Percentiles rank a stretch among this genome's conserved stretches.
Evolutionary conservation across 2,329 filamentous ascomycete species (phyloP).

Genomic region (Domatiomyces globalis): DNA sequence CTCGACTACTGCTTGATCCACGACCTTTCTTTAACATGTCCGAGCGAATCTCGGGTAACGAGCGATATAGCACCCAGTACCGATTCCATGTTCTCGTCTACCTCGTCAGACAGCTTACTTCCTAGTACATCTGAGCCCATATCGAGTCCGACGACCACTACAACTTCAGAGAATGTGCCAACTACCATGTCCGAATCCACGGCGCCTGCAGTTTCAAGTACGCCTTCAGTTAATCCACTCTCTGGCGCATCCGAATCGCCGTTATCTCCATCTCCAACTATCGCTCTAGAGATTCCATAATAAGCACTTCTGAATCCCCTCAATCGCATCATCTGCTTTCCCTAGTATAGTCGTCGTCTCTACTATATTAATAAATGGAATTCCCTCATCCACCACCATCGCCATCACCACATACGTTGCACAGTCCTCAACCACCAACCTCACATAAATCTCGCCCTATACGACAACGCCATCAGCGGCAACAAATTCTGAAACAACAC

Average conservation of each 20-base stretch:
- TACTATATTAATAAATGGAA: constrained; percentile 8
- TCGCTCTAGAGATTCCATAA: constrained; percentile 10
- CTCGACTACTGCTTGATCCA: not conserved
- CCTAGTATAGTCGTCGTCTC: constrained; percentile 8
- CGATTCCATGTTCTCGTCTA: not conserved
- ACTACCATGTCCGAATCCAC: too few relatives aligned
- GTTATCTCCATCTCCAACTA: constrained; percentile 6
- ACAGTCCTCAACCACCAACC: constrained; percentile 5
- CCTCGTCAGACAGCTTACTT: not conserved
- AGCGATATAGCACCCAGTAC: not conserved
- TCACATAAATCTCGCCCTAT: constrained; percentile 6
- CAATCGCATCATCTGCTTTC: constrained; percentile 7
- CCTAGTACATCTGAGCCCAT: not conserved
- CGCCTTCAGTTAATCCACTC: constrained; percentile 1
- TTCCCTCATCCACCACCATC: constrained; percentile 7
- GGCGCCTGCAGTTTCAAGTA: not conserved
- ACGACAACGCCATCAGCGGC: constrained; percentile 9
- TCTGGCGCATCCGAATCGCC: constrained; percentile 1
- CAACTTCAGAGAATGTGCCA: too few relatives aligned
- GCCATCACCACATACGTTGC: constrained; percentile 10
- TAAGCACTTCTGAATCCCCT: constrained; percentile 7
- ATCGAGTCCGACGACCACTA: too few relatives aligned
- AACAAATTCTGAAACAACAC: constrained; percentile 1
- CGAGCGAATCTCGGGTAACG: not conserved
- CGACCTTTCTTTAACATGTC: not conserved